Percentiles rank a stretch among this genome's conserved stretches.
These are phyloP conservation scores for Zizania palustris DNA, from an alignment of 202 grass and related monocot genomes.

Conservation along the genomic window DNA sequence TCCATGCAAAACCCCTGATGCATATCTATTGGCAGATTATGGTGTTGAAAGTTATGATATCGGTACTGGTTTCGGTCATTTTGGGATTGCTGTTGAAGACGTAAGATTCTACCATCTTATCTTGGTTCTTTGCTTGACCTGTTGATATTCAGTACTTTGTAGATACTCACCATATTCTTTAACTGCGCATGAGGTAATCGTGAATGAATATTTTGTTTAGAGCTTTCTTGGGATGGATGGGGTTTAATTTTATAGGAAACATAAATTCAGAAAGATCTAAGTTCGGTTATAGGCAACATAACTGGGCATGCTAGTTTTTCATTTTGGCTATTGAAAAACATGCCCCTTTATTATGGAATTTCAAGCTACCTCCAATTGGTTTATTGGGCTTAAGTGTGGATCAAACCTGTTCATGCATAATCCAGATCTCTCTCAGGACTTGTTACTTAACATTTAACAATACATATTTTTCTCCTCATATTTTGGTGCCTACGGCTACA, in stretches of 20 bases:
- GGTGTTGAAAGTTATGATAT: slow-evolving; percentile 83
- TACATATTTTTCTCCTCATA: slow-evolving; percentile 15
- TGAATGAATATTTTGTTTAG: slow-evolving; percentile 5
- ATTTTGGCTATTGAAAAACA: too few relatives aligned
- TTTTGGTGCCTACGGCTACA: background rate
- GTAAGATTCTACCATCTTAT: slow-evolving; percentile 57
- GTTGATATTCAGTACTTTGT: slow-evolving; percentile 1
- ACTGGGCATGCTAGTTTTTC: too few relatives aligned
- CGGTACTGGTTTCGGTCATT: slow-evolving; percentile 84
- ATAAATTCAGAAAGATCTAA: too few relatives aligned
- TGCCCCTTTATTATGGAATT: slow-evolving; percentile 2
- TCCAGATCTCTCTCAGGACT: background rate
- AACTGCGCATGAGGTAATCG: background rate
- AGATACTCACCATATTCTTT: slow-evolving; percentile 10
- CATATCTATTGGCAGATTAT: slow-evolving; percentile 71
- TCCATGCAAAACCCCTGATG: slow-evolving; percentile 21
- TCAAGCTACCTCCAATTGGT: background rate
- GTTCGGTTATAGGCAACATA: too few relatives aligned
- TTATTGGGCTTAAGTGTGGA: slow-evolving; percentile 1
- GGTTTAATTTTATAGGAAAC: too few relatives aligned
- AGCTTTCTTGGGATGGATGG: background rate
- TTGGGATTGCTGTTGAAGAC: slow-evolving; percentile 94
- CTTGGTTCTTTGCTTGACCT: background rate
- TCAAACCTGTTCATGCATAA: slow-evolving; percentile 3
- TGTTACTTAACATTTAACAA: background rate